Conservation (phyloP, 2,329 filamentous ascomycete species). For the Immersiporthe knoxdaviesiana region DNA sequence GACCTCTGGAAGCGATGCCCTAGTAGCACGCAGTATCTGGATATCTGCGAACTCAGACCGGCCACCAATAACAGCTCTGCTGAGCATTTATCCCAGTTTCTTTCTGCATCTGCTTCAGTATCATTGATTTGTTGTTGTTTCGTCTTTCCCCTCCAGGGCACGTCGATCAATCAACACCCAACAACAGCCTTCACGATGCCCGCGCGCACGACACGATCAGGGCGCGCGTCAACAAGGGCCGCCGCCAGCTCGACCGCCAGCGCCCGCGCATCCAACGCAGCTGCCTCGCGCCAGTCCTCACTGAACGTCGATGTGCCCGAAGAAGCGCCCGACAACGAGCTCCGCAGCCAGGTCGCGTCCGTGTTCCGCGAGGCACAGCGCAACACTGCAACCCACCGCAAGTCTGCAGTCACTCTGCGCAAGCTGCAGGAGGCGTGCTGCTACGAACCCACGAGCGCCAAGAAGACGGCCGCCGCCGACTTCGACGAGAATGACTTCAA, state of each 20-base stretch:
- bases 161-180: not conserved
- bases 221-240: constrained; percentile 48
- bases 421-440: constrained; percentile 89
- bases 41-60: not conserved
- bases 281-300: constrained; percentile 49
- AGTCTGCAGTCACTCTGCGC: constrained; percentile 82
- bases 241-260: constrained; percentile 44
- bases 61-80: constrained; percentile 3
- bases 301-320: constrained; percentile 60
- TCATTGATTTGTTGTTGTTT: constrained; percentile 30
- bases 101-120: constrained; percentile 30
- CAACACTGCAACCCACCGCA: constrained; percentile 87
- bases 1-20: constrained; percentile 6
- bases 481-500: constrained; percentile 89
- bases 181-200: constrained; percentile 47
- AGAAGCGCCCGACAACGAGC: constrained; percentile 69
- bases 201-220: constrained; percentile 50
- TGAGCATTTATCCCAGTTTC: constrained; percentile 5
- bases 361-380: constrained; percentile 84
- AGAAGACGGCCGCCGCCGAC: constrained; percentile 61
- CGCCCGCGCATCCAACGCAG: constrained; percentile 48
- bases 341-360: constrained; percentile 74
- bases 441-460: constrained; percentile 61
- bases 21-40: constrained; percentile 10
- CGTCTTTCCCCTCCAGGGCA: constrained; percentile 24